Conservation (phyloP, 2,329 filamentous ascomycete species). For the Coniochaeta sp. region DNA sequence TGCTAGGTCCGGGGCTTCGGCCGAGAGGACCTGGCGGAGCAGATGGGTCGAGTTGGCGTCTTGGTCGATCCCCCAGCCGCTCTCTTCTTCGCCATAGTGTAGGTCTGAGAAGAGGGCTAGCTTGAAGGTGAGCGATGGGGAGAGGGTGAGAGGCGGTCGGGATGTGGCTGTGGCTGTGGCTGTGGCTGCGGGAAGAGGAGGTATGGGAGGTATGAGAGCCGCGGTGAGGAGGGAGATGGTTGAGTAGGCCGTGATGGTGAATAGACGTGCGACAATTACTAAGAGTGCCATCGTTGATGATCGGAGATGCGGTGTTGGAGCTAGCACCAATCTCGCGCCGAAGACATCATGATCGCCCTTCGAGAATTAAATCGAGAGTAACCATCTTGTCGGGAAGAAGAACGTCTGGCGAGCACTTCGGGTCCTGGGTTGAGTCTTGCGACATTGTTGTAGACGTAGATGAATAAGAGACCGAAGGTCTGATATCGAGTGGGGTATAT, state of each 20-base stretch:
- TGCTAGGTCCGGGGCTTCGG: conserved; percentile 34
- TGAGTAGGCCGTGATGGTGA: not conserved
- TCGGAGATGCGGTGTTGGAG: not conserved
- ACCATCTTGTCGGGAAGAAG: not conserved
- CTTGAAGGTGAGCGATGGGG: conserved; percentile 30
- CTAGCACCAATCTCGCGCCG: not conserved
- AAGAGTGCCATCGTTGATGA: not conserved
- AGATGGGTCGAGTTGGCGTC: conserved; percentile 27
- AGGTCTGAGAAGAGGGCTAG: conserved; percentile 60
- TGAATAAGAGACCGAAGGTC: not conserved
- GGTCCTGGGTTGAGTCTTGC: not conserved
- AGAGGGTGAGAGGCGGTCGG: not conserved
- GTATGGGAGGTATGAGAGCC: not conserved
- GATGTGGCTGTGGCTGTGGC: not conserved
- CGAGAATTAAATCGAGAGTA: not conserved
- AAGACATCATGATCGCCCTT: not conserved
- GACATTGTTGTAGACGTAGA: not conserved
- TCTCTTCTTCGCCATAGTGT: conserved; percentile 61
- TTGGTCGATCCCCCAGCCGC: conserved; percentile 26
- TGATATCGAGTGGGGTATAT: not conserved
- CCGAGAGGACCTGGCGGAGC: conserved; percentile 24
- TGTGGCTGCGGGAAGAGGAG: not conserved
- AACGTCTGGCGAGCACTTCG: not conserved
- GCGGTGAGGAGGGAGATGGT: not conserved
- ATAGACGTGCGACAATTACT: not conserved